Percentiles rank a stretch among this genome's conserved stretches.
phyloP scores from a whole-genome alignment of 768 basidiomycete genomes.

The Russula lepida region DNA sequence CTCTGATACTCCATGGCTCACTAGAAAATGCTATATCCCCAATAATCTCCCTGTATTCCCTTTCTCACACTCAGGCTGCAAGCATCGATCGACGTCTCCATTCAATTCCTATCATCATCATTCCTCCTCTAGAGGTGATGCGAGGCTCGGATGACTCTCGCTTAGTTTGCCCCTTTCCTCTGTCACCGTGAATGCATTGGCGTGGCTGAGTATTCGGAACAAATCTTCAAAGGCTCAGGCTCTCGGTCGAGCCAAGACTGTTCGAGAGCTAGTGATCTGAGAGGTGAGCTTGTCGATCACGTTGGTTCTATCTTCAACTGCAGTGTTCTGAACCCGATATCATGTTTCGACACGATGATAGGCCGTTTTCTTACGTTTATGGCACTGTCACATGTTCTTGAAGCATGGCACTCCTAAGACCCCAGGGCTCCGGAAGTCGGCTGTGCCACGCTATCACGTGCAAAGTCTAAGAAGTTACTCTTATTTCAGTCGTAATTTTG shows the following conservation, averaged over 20 bases:
- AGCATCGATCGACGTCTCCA: neutral
- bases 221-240: neutral
- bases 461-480: no score
- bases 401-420: neutral
- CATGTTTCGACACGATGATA: neutral
- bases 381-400: neutral
- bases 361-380: neutral
- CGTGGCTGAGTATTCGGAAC: neutral
- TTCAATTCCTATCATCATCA: neutral
- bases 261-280: neutral
- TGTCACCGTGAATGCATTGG: neutral
- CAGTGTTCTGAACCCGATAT: neutral
- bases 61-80: neutral
- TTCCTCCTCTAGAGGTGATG: no score
- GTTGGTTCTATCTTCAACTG: neutral
- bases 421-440: no score
- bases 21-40: no score
- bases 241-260: neutral
- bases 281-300: neutral
- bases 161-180: neutral
- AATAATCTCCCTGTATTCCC: no score
- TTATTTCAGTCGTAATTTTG: neutral
- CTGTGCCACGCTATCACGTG: no score
- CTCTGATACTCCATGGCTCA: no score
- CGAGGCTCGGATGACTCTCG: neutral